A percentile compares a stretch with the other conserved stretches of the same genome.
Conservation (phyloP, 371 early-diverging fungal genomes). For the Mucor circinelloides region DNA sequence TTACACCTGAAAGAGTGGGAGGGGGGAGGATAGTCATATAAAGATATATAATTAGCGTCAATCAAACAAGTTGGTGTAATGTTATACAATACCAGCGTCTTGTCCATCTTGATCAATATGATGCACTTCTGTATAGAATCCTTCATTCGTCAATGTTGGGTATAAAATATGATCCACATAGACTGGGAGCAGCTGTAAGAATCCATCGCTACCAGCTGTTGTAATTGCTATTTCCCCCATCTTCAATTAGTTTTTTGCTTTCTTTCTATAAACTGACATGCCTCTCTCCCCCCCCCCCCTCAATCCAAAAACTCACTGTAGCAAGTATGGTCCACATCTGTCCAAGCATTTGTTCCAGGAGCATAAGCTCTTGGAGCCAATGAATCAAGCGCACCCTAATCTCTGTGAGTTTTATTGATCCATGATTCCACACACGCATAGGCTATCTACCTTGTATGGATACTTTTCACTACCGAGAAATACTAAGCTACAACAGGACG, state of each 20-base stretch:
- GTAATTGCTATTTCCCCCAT: slow-evolving; percentile 37
- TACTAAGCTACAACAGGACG: slow-evolving; percentile 32
- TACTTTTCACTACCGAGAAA: slow-evolving; percentile 60
- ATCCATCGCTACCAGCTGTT: slow-evolving; percentile 61
- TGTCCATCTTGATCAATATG: slow-evolving; percentile 40
- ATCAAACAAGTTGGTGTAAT: slow-evolving; percentile 11
- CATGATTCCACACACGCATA: not conserved
- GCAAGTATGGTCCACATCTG: slow-evolving; percentile 46
- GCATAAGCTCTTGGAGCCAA: slow-evolving; percentile 61
- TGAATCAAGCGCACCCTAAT: slow-evolving; percentile 53
- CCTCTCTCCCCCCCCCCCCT: no score
- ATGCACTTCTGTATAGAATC: slow-evolving; percentile 57
- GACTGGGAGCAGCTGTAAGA: slow-evolving; percentile 47
- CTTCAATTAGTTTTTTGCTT: not conserved
- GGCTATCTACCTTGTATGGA: slow-evolving; percentile 48
- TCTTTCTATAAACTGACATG: no score
- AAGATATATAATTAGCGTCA: slow-evolving; percentile 9
- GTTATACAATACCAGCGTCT: slow-evolving; percentile 36
- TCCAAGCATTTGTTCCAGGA: slow-evolving; percentile 62
- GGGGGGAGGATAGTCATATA: slow-evolving; percentile 9
- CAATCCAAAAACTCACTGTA: slow-evolving; percentile 49
- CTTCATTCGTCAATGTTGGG: slow-evolving; percentile 58
- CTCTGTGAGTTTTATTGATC: not conserved
- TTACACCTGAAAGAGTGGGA: slow-evolving; percentile 20
- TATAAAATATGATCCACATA: slow-evolving; percentile 61